These are phyloP conservation scores for Aspergillus texensis DNA, from an alignment of 2,329 filamentous ascomycete genomes.

Conservation along the genomic window DNA sequence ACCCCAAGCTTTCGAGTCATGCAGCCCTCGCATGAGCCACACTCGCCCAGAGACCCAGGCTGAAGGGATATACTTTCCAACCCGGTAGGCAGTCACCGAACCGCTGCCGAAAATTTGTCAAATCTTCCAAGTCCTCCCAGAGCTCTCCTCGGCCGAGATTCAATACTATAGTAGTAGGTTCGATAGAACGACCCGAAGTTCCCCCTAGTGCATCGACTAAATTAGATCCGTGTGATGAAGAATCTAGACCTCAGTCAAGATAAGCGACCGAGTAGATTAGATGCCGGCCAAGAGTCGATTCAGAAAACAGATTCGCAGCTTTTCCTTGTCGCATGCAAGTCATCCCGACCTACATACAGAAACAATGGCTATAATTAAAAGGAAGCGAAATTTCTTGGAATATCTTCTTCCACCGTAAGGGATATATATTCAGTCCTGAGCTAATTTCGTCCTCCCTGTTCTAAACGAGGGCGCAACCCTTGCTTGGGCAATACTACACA, in stretches of 20 bases:
- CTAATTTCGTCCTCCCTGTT: not conserved
- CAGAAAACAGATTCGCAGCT: not conserved
- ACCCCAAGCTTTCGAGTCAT: not conserved
- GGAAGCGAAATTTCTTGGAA: not conserved
- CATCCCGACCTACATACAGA: not conserved
- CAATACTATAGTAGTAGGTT: too few species aligned
- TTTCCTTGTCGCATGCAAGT: not conserved
- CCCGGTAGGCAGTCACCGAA: not conserved
- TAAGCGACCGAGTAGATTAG: not conserved
- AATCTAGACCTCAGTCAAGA: not conserved
- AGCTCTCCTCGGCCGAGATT: not conserved
- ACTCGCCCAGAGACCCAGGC: not conserved
- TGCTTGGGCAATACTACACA: not conserved
- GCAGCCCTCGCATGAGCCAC: not conserved
- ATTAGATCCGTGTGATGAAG: not conserved
- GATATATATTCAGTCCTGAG: not conserved
- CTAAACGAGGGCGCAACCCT: not conserved
- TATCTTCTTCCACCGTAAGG: not conserved
- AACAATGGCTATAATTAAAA: not conserved
- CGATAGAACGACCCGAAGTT: not conserved
- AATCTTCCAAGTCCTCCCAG: not conserved
- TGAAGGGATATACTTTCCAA: not conserved
- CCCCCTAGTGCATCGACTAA: not conserved
- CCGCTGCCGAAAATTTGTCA: not conserved
- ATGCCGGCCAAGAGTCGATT: not conserved